phyloP scores from a whole-genome alignment of 2,329 filamentous ascomycete genomes.

The Ambrosiella cleistominuta region DNA sequence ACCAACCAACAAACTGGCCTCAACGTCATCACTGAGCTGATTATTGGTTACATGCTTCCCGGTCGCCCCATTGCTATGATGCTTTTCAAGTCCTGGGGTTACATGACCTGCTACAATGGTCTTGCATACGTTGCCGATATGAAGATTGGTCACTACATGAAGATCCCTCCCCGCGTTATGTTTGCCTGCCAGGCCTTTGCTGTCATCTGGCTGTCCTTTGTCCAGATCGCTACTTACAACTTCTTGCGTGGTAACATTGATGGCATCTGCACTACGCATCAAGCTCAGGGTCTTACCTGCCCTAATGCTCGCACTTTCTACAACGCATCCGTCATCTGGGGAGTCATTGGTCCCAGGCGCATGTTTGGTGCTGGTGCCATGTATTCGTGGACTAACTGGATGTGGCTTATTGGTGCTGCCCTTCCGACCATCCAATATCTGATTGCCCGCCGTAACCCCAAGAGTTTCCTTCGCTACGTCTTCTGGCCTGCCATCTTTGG shows the following conservation, averaged over 20 bases:
- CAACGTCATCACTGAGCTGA: constrained; percentile 31
- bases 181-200: constrained; percentile 28
- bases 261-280: constrained; percentile 31
- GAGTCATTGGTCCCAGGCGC: constrained; percentile 31
- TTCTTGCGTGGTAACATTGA: constrained; percentile 30
- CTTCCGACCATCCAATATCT: constrained; percentile 32
- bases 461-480: constrained; percentile 29
- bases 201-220: constrained; percentile 24
- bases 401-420: constrained; percentile 35
- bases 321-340: constrained; percentile 43
- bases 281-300: constrained; percentile 35
- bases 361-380: constrained; percentile 24
- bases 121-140: constrained; percentile 31
- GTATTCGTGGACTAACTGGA: constrained; percentile 34
- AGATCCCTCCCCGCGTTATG: constrained; percentile 32
- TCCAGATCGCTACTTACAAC: constrained; percentile 24
- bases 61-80: constrained; percentile 32
- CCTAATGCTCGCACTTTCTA: constrained; percentile 42
- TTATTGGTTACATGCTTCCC: constrained; percentile 31
- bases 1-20: constrained; percentile 31
- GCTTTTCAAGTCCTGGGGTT: constrained; percentile 31
- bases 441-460: constrained; percentile 29
- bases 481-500: constrained; percentile 37
- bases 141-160: constrained; percentile 37
- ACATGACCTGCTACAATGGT: constrained; percentile 29